Evolutionary conservation across 192 early-diverging fungal genomes (phyloP), one percentile per base, ranked within the genome.

Genomic region (Lunasporangiospora selenospora): DNA sequence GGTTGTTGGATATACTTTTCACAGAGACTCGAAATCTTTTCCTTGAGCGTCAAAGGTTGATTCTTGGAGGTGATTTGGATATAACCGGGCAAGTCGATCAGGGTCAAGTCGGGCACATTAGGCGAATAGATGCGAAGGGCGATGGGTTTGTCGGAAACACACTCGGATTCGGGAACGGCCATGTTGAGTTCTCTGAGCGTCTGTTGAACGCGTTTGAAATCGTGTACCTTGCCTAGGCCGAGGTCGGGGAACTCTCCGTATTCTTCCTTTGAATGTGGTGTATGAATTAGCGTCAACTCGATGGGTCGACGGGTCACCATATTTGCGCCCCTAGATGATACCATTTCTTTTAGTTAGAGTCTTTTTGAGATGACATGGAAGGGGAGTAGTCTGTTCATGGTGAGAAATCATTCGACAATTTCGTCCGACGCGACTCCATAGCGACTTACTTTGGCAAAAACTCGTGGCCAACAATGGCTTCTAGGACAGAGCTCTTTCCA

Each of bases 101-200:
- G 71, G 5, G 88, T 90, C 57, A 94, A 67, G 58, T 94, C 92
- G 2, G 92, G 92, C 7, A 94, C 86, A 66, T 90, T 87, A 24
- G 92, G 85, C 7, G 92, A 94, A 67, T 92, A 93, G 29, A 94
- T 91, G 19, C 88, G 83, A 54, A 94, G 79, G 65, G 93, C 92
- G 38, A 94, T 91, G 8, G 92, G 91, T 64, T 89, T 88, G 60
- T 89, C 81, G 1, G 92, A 93, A 30, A 93, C 89, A 58, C 95
- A 98, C 65, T 99, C 95, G 4, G 85, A 77, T 32, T 98, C 96
- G 6, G 95, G 82, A 26, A 98, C 97, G 19, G 97, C 92, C 77
- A 97, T 80, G 79, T 99, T 99, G 53, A 99, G 81, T 57, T 99
- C 97, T 32, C 88, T 88, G 39, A 99, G 81, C 7, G 97, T 99